Conservation (phyloP, 139 green algal species). For the Spirogloea muscicola region DNA sequence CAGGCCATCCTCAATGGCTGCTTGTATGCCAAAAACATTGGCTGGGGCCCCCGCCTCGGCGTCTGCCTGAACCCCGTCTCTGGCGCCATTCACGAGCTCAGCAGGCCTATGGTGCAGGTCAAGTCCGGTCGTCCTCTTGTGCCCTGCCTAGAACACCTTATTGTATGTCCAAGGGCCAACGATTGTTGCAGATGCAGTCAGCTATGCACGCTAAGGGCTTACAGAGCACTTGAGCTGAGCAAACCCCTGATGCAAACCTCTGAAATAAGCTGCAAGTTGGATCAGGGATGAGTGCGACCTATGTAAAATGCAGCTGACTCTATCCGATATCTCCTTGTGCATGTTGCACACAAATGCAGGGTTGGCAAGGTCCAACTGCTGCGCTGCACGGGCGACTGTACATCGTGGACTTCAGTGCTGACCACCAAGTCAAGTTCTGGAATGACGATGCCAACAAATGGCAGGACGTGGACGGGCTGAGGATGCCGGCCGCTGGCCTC, state of each 20-base stretch:
- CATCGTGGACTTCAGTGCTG: slow-evolving; percentile 22
- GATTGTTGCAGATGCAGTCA: too few species aligned
- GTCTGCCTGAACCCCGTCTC: background rate
- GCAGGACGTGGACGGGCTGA: slow-evolving; percentile 8
- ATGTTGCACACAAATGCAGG: too few species aligned
- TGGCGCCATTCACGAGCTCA: slow-evolving; percentile 7
- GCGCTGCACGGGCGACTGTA: slow-evolving; percentile 11
- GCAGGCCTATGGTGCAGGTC: slow-evolving; percentile 22
- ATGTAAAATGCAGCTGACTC: too few species aligned
- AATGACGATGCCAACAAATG: background rate
- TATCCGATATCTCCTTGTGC: too few species aligned
- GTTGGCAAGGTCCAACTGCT: slow-evolving; percentile 24
- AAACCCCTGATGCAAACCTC: too few species aligned
- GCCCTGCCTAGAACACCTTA: too few species aligned
- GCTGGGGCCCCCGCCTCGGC: slow-evolving; percentile 26
- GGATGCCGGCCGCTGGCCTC: background rate
- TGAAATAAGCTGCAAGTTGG: too few species aligned
- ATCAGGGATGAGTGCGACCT: too few species aligned
- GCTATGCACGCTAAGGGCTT: too few species aligned
- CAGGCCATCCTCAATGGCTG: slow-evolving; percentile 17
- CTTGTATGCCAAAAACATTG: slow-evolving; percentile 31
- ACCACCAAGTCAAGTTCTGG: slow-evolving; percentile 16
- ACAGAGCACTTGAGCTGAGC: too few species aligned
- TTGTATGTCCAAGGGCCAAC: too few species aligned
- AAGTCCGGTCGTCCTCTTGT: background rate